Conservation (phyloP, 2,329 filamentous ascomycete species). For the Fusarium mangiferae region DNA sequence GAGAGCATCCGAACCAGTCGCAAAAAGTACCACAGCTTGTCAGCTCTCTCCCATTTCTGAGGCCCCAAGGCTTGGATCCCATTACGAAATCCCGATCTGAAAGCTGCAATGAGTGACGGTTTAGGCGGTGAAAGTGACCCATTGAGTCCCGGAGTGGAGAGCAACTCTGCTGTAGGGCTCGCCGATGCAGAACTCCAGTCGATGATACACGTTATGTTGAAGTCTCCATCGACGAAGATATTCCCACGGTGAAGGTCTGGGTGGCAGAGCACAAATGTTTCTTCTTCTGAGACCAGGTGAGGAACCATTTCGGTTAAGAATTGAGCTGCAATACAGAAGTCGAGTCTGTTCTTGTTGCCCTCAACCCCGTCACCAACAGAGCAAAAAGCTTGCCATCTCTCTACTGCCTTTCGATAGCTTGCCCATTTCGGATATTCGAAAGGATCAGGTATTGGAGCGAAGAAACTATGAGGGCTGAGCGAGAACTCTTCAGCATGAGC, state of each 20-base stretch:
- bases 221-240: neutral
- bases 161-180: neutral
- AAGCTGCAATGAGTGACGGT: neutral
- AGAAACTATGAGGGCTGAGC: neutral
- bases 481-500: neutral
- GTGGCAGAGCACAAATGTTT: neutral
- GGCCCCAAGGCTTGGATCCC: fast-evolving
- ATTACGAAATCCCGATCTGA: neutral
- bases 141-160: neutral
- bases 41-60: neutral
- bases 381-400: neutral
- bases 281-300: neutral
- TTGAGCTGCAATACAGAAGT: neutral
- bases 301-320: neutral
- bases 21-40: neutral
- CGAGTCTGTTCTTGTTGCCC: neutral
- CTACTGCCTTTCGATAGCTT: neutral
- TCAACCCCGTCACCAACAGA: neutral
- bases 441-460: neutral
- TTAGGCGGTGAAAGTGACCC: neutral
- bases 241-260: neutral
- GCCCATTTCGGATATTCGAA: neutral
- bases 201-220: neutral
- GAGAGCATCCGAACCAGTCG: neutral
- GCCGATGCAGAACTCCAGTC: neutral